Evolutionary conservation across 495 filamentous ascomycete species (phyloP), one percentile per base, ranked within the genome.

Genomic region (Lophiotrema nucula): DNA sequence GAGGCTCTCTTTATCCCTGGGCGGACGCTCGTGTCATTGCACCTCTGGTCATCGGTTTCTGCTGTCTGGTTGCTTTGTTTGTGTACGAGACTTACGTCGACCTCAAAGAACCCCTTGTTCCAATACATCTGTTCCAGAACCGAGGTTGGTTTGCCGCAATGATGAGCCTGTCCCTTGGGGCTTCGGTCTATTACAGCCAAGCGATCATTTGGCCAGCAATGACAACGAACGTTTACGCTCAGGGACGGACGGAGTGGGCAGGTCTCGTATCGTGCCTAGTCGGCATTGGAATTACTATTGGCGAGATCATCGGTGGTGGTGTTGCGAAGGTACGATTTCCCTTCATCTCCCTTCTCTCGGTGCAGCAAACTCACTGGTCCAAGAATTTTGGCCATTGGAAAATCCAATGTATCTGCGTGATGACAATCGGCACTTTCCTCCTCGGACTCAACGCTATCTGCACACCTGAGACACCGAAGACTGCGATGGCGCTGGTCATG

Each of bases 1-100:
- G 68, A 8, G 74, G 72, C 24, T 44, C 67, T 4, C 19, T 75
- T 16, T 76, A 73, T 41, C 67, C 74, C 2, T 78, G 76, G 76
- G 49, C 22, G 1, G 72, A 71, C 0, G 72, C 68, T 53, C 48
- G 64, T 37, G 75, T 73, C 11, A 66, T 77, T 31, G 51, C 74
- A 15, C 69, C 74, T 0, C 43, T 77, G 1, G 47, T 76, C 4
- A 42, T 74, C 8, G 76, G 76, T 13, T 65, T 68, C 13, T 41
- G 68, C 1, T 35, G 67, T 19, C 62, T 78, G 0, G 65, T 68
- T 19, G 52, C 53, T 4, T 73, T 78, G 23, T 73, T 53, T 2
- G 23, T 69, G 15, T 78, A 72, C 45, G 76, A 77, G 56, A 45
- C 56, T 1, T 61, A 45, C 15, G 26, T 43, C 3, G 53, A 47